Evolutionary conservation across 108 stramenopile genomes (phyloP), one percentile per base, ranked within the genome.

Genomic region (Conticribra guillardii): DNA sequence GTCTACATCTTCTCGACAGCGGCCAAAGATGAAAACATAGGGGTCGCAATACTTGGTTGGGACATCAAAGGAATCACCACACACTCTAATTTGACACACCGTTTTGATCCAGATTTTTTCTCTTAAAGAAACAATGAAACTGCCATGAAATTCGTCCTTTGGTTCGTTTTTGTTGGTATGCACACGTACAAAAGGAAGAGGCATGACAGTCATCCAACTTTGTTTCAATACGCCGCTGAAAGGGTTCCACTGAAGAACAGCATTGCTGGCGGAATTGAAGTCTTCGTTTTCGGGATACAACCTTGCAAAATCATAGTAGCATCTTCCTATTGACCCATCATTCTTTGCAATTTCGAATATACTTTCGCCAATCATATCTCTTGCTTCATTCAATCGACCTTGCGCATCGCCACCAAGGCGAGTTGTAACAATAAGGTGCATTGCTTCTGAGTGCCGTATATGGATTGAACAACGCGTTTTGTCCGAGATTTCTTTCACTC

Each of bases 31-130:
- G 28, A 53, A 67, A 2, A 67, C 44, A 45, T 67, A 56, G 18
- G 66, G 66, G 23, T 55, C 28, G 7, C 66, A 67, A 8, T 44
- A 44, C n/a, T 60, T 44, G n/a, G 37, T 34, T 23, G 59, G 59
- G 3, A 60, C n/a, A 37, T 44, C 23, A 21, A 44, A 60, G 2
- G 34, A 16, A 23, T 60, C 41, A 8, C 59, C 59, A 23, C 59
- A 60, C 7, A 60, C 41, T 22, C 19, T 60, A 19, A 60, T 7
- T 2, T 32, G 32, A 34, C 59, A 60, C 23, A 23, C 22, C 2
- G 59, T 44, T 44, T 44, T 34, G 9, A 23, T 32, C 59, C 32
- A 60, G 5, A 60, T 21, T 44, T 34, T 23, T 0, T 19, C 7
- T 14, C n/a, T 16, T 23, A 4, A 14, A 9, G 16, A 23, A 3